Evolutionary conservation across 148 eudicot genomes (phyloP).

Genomic region (Rhododendron ovatum): DNA sequence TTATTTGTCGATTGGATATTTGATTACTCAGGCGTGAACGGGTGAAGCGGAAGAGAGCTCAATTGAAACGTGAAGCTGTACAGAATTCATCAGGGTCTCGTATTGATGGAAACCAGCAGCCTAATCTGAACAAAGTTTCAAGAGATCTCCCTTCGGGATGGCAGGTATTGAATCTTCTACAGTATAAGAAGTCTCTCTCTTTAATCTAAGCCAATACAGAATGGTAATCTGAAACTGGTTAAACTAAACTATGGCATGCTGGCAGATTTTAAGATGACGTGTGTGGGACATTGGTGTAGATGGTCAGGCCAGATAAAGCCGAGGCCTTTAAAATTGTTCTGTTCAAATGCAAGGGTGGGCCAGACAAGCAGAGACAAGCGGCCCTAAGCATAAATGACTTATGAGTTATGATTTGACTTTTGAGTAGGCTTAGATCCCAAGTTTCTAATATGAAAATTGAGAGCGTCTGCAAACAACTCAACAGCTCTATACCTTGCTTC

Average conservation of each 20-base stretch:
- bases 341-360: not conserved
- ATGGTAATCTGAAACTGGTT: not conserved
- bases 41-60: constrained; percentile 86
- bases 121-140: constrained; percentile 56
- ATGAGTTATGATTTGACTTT: not conserved
- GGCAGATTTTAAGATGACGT: not conserved
- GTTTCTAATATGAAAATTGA: not conserved
- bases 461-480: not conserved
- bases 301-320: not conserved
- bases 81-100: constrained; percentile 25
- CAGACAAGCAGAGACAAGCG: not conserved
- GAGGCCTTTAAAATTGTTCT: not conserved
- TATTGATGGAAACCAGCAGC: constrained; percentile 38
- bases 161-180: constrained; percentile 51
- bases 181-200: not conserved
- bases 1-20: constrained; percentile 1
- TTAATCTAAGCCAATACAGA: not conserved
- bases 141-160: constrained; percentile 84
- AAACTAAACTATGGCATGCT: not conserved
- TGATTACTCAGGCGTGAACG: constrained; percentile 72
- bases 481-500: not conserved
- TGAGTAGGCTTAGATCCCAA: not conserved
- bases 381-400: not conserved
- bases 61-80: constrained; percentile 37
- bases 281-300: not conserved